Base-by-base conservation (phyloP, 208 protist species). In the Leishmania gerbilli region DNA sequence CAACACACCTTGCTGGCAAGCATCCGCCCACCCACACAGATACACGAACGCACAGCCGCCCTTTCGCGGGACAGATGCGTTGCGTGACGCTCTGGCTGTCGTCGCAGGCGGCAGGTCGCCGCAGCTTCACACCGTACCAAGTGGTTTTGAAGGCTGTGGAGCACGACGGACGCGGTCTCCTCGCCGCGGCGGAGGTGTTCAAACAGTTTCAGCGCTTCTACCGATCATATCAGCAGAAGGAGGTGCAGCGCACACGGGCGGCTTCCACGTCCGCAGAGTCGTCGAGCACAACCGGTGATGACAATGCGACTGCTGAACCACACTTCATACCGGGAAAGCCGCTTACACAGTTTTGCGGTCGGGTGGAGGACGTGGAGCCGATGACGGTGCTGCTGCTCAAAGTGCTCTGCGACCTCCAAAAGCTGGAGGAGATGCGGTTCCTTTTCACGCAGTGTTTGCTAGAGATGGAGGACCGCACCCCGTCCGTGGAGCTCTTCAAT, bases 391-490 rank as follows among this genome's bases (percentile, higher is more conserved):
- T 96, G 69, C 86, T 96, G 82, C 86, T 97, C 77, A 97, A 97
- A 77, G 92, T 95, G 37, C 86, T 97, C 68, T 97, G 92, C 69
- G 94, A 97, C 80, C 78, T 96, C 77, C 91, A 93, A 53, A 85
- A 84, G 69, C 79, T 97, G 60, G 94, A 97, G 79, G 94, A 96
- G 69, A 89, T 97, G 84, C 91, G 95, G 8, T 96, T 96, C 87
- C 88, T 97, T n/a, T 97, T 97, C 85, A 92, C 89, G 68, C 92
- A 96, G 88, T 96, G 86, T 75, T 76, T 96, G 67, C 85, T 94
- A 0, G 91, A 97, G 83, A 76, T 95, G 55, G 79, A 88, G 11
- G 81, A 85, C 40, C 72, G 69, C 24, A 82, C 88, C 1, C 90
- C 90, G 1, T 94, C 91, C 1, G 83, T 91, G 45, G 93, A 97